These are phyloP conservation scores for Kwoniella pini DNA, from an alignment of 768 basidiomycete species.

Conservation along the genomic window DNA sequence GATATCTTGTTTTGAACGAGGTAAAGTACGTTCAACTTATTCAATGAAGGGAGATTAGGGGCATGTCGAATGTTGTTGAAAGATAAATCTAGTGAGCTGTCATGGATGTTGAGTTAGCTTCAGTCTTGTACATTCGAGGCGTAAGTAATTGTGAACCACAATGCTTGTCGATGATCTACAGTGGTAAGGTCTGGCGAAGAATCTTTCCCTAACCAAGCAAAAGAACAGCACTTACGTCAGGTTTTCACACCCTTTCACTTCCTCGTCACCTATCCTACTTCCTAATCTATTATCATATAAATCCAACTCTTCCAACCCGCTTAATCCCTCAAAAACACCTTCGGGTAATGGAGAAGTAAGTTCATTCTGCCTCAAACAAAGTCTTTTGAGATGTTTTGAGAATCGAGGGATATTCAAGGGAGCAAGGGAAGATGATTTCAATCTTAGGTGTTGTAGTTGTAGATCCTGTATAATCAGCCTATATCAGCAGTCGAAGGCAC, in stretches of 20 bases:
- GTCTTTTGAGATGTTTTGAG: slow-evolving; percentile 64
- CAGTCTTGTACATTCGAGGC: no score
- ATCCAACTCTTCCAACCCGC: slow-evolving; percentile 81
- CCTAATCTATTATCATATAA: slow-evolving; percentile 95
- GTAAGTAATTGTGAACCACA: no score
- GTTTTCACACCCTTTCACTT: slow-evolving; percentile 60
- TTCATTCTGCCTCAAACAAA: slow-evolving; percentile 85
- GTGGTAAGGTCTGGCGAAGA: no score
- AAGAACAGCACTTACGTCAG: slow-evolving; percentile 55
- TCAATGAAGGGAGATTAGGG: slow-evolving; percentile 59
- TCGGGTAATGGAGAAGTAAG: slow-evolving; percentile 71
- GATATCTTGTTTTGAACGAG: slow-evolving; percentile 96
- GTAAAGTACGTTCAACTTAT: slow-evolving; percentile 70
- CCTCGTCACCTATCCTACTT: slow-evolving; percentile 62
- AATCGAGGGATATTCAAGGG: slow-evolving; percentile 68
- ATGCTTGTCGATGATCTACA: no score
- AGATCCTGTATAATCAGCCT: slow-evolving; percentile 64
- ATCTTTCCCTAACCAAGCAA: no score
- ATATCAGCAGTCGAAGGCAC: neutral
- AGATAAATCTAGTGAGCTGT: slow-evolving; percentile 82
- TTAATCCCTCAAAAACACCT: slow-evolving; percentile 65
- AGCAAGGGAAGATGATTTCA: slow-evolving; percentile 63
- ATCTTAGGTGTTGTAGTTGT: slow-evolving; percentile 77
- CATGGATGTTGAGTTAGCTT: neutral
- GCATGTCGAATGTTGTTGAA: slow-evolving; percentile 77